Percentiles rank a stretch among this genome's conserved stretches.
Evolutionary conservation across 306 rosid species (phyloP).

Genomic region (Carpinus fangiana): DNA sequence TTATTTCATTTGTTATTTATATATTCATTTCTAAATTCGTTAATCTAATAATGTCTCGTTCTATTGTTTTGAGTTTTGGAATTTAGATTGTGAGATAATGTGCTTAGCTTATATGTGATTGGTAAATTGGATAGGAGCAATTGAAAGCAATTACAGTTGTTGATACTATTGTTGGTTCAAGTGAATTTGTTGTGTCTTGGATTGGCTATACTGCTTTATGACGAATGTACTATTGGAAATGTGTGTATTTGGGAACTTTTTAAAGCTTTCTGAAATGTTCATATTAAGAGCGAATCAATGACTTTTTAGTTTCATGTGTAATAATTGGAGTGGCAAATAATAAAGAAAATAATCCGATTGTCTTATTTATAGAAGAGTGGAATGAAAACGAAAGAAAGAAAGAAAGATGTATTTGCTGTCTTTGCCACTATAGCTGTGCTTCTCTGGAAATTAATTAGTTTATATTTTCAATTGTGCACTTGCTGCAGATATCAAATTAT

Average conservation of each 20-base stretch:
- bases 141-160: background rate
- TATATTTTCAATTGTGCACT: background rate
- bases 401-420: background rate
- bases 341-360: background rate
- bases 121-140: background rate
- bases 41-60: background rate
- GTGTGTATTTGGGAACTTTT: background rate
- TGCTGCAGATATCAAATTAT: constrained; percentile 79
- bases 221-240: background rate
- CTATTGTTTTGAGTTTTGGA: background rate
- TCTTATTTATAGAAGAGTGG: background rate
- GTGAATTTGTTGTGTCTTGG: background rate
- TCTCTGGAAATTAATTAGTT: background rate
- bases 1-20: background rate
- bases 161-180: background rate
- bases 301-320: background rate
- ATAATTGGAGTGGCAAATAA: background rate
- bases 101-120: background rate
- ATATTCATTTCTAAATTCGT: background rate
- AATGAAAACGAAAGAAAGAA: background rate
- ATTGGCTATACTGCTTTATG: background rate
- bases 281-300: background rate
- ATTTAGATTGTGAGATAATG: background rate
- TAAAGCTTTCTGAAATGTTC: background rate
- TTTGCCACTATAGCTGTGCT: background rate